Evolutionary conservation across 2,329 filamentous ascomycete species (phyloP).

Genomic region (Diaporthe longicolla): DNA sequence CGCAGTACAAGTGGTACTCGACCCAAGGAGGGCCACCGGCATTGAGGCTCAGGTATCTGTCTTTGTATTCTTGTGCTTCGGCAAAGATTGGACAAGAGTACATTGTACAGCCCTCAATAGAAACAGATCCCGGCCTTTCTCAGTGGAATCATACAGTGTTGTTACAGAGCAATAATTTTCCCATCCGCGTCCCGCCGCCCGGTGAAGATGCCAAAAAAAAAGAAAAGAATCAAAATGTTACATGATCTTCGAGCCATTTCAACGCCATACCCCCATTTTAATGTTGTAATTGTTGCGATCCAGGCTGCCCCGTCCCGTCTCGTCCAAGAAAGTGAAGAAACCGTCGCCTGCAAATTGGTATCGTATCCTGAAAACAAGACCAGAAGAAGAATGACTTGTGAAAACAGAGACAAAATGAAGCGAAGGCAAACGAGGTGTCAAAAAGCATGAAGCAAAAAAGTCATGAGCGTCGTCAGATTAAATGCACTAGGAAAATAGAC

Average conservation of each 20-base stretch:
- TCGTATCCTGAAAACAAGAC: conserved; percentile 36
- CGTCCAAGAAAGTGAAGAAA: conserved; percentile 9
- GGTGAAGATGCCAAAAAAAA: conserved; percentile 18
- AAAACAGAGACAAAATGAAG: conserved; percentile 13
- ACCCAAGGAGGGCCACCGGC: not conserved
- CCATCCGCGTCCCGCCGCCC: not conserved
- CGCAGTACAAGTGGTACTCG: not conserved
- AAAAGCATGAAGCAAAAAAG: conserved; percentile 20
- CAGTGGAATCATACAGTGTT: conserved; percentile 27
- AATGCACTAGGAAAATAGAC: conserved; percentile 21
- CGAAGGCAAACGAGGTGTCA: not conserved
- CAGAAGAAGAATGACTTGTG: conserved; percentile 1
- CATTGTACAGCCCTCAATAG: conserved; percentile 14
- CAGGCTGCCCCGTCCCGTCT: conserved; percentile 15
- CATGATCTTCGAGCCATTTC: conserved; percentile 12
- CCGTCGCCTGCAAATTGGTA: conserved; percentile 27
- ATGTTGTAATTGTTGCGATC: conserved; percentile 16
- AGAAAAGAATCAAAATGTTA: not conserved
- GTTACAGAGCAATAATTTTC: conserved; percentile 14
- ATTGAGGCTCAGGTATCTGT: not conserved
- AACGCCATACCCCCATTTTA: conserved; percentile 24
- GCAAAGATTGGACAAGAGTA: conserved; percentile 17
- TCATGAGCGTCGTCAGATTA: conserved; percentile 31
- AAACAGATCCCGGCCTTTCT: conserved; percentile 27
- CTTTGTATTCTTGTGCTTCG: not conserved